Evolutionary conservation across 129 eudicot species (phyloP).

Genomic region (Arctium lappa): DNA sequence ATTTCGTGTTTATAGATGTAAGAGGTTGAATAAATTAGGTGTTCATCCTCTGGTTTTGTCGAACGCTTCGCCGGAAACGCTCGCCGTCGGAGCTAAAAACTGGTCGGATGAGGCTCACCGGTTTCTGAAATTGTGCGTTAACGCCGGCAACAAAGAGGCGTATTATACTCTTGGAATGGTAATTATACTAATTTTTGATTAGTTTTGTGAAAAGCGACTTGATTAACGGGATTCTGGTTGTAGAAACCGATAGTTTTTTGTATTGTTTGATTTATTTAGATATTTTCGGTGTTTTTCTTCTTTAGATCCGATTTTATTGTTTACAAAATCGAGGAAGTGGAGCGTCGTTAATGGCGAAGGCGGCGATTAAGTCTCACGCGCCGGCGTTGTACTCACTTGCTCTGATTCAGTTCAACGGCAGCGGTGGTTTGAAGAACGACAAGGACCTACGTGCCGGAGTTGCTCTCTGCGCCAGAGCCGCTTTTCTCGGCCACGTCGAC

Average conservation of each 20-base stretch:
- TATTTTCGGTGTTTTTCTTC: background rate
- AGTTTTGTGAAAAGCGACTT: background rate
- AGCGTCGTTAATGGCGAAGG: conserved; percentile 34
- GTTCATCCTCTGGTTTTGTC: conserved; percentile 23
- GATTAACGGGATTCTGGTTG: background rate
- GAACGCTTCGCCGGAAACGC: conserved; percentile 13
- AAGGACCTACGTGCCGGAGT: conserved; percentile 31
- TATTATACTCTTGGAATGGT: conserved; percentile 40
- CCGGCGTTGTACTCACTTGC: conserved; percentile 40
- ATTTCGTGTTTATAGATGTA: conserved; percentile 19
- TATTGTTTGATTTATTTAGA: background rate
- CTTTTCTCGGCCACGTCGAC: conserved; percentile 33
- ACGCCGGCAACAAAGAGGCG: conserved; percentile 40
- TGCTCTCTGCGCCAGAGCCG: conserved; percentile 43
- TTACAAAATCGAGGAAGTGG: conserved; percentile 24
- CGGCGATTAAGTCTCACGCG: conserved; percentile 42
- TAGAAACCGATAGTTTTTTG: background rate
- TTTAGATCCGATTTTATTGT: conserved; percentile 47
- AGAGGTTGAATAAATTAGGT: conserved; percentile 27
- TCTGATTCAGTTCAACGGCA: conserved; percentile 9
- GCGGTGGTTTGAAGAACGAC: conserved; percentile 20
- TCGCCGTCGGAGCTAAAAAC: conserved; percentile 35
- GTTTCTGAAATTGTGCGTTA: conserved; percentile 18
- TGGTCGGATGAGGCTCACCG: conserved; percentile 37
- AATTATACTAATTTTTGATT: background rate